phyloP scores from a whole-genome alignment of 129 eudicot species.

The Pulicaria dysenterica region DNA sequence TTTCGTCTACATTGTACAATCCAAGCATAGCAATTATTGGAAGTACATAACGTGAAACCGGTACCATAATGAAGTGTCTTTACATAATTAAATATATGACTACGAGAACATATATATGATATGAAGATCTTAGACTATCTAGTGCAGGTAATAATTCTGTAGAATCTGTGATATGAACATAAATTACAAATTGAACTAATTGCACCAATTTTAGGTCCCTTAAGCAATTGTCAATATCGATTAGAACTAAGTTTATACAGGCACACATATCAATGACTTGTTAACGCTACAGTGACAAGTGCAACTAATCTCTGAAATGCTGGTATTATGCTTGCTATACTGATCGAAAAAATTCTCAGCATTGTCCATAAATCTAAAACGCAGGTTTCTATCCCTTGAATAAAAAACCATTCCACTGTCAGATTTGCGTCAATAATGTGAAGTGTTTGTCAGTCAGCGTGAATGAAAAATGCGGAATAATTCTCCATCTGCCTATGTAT shows the following conservation, averaged over 20 bases:
- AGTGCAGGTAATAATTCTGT: neutral
- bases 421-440: neutral
- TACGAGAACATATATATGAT: neutral
- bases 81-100: neutral
- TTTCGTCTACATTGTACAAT: slow-evolving; percentile 51
- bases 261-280: slow-evolving; percentile 2
- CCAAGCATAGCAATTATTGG: neutral
- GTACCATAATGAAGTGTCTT: neutral
- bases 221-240: neutral
- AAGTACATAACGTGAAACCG: neutral
- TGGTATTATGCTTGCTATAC: neutral
- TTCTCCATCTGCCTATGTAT: neutral
- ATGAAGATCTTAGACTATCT: neutral
- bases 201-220: neutral
- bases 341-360: too few species aligned
- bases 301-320: neutral
- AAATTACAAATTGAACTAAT: neutral
- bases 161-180: neutral
- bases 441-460: neutral
- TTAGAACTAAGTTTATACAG: neutral
- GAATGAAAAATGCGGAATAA: neutral
- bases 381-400: neutral
- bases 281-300: neutral
- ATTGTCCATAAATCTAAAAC: neutral
- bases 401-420: neutral